A percentile compares a stretch with the other conserved stretches of the same genome.
phyloP scores from a whole-genome alignment of 2,329 filamentous ascomycete genomes.

The Colletotrichum viniferum region DNA sequence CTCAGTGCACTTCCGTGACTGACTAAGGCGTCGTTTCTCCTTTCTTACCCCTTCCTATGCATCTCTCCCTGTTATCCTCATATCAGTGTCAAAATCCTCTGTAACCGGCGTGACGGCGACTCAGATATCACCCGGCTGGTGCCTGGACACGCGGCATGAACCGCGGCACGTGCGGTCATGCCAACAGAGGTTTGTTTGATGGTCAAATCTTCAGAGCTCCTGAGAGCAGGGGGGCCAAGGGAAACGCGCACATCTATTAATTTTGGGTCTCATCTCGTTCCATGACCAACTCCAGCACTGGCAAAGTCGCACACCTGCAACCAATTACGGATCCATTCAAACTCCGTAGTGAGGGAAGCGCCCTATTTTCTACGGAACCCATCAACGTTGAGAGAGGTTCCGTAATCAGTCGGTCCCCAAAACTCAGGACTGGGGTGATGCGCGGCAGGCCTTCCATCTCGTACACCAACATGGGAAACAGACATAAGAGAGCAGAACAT shows the following conservation, averaged over 20 bases:
- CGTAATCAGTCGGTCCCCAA: background rate
- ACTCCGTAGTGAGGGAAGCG: background rate
- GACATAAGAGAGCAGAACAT: constrained; percentile 6
- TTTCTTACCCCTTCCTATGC: background rate
- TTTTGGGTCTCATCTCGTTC: background rate
- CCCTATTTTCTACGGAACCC: background rate
- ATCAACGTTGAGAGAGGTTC: background rate
- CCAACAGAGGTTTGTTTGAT: background rate
- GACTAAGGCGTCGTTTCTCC: background rate
- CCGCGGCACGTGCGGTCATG: background rate
- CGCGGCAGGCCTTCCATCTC: background rate
- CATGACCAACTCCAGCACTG: background rate
- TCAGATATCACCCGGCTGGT: background rate
- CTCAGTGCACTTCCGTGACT: background rate
- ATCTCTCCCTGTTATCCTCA: background rate
- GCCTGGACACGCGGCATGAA: background rate
- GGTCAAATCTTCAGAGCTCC: background rate
- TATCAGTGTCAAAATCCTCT: background rate
- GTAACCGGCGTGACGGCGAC: background rate
- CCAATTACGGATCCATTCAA: background rate
- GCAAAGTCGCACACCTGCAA: background rate
- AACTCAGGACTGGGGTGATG: background rate
- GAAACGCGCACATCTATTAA: constrained; percentile 14
- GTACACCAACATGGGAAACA: constrained; percentile 4
- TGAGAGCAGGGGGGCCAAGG: background rate